Evolutionary conservation across 2,329 filamentous ascomycete genomes (phyloP), one percentile per base, ranked within the genome.

Genomic region (Magnaporthiopsis rhizophila): DNA sequence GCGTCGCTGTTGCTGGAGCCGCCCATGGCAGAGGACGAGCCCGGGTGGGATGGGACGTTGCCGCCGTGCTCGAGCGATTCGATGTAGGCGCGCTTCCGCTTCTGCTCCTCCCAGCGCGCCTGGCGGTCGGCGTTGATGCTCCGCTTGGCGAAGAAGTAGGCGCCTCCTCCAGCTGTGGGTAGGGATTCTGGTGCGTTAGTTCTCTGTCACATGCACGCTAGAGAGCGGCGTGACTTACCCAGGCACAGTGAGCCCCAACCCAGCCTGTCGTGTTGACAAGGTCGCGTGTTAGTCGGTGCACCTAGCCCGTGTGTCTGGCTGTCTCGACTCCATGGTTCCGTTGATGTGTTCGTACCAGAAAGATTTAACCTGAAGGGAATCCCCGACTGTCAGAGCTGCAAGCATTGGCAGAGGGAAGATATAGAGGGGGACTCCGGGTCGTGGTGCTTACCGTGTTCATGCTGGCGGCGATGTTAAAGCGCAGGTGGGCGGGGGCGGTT

Each of bases 91-190:
- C 83, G 88, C 78, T 89, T 88, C 70, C 86, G 78, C 64, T 84
- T 82, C 65, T 82, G 83, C 66, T 89, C 87, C 70, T 89, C 84
- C 69, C 89, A 85, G 71, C 91, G 86, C 66, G 86, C 80, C 66
- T 85, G 83, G 68, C 94, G 90, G 77, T 97, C 92, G 70, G 90
- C 90, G 74, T 97, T 97, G 83, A 99, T 96, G 76, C 88, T 89
- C 73, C 86, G 85, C 83, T 99, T 99, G 68, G 95, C 95, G 75
- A 97, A 97, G 81, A 91, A 92, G 82, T 98, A 99, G 72, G 94
- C 92, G 68, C 89, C 91, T 69, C 87, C 95, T 73, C 94, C 95
- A 69, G 93, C 92, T 92, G 73, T 15, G 24, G 57, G 64, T 66
- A 62, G 45, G 18, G 45, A 11, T 11, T 62, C 30, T 11, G 34